Percentiles rank a stretch among this genome's conserved stretches.
Evolutionary conservation across 495 filamentous ascomycete species (phyloP).

Genomic region (Neurospora pannonica): DNA sequence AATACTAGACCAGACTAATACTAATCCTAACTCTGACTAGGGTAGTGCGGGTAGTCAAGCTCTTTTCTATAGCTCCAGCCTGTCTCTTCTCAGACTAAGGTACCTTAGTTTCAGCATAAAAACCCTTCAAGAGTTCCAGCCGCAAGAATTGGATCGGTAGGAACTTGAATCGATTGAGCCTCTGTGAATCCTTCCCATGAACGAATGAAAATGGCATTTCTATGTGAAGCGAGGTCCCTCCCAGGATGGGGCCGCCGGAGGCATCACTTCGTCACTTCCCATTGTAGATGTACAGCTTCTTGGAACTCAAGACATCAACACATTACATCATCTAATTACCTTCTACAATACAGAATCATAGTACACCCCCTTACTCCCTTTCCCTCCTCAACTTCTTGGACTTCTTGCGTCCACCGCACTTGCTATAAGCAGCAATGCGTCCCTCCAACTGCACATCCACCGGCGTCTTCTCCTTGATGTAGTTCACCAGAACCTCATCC

Average conservation of each 20-base stretch:
- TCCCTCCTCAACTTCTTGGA: background rate
- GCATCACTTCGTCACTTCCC: background rate
- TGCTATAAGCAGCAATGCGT: constrained; percentile 26
- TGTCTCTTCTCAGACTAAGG: too few species aligned
- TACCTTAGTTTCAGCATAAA: too few species aligned
- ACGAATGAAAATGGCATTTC: too few species aligned
- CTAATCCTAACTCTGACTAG: too few species aligned
- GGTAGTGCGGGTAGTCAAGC: too few species aligned
- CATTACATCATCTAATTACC: background rate
- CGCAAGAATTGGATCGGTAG: too few species aligned
- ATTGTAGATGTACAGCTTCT: background rate
- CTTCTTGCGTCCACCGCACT: constrained; percentile 1
- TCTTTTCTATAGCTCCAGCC: too few species aligned
- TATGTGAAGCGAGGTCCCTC: background rate
- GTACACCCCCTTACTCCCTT: background rate
- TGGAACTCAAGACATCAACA: background rate
- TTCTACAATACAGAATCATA: background rate
- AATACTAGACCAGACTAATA: too few species aligned
- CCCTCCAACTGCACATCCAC: constrained; percentile 40
- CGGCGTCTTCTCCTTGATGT: constrained; percentile 35
- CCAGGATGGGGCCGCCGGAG: background rate
- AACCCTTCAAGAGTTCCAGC: too few species aligned
- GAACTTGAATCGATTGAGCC: too few species aligned
- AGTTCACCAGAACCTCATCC: constrained; percentile 40
- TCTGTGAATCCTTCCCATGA: too few species aligned